Evolutionary conservation across 2,329 filamentous ascomycete genomes (phyloP).

Genomic region (Talaromyces sp.): DNA sequence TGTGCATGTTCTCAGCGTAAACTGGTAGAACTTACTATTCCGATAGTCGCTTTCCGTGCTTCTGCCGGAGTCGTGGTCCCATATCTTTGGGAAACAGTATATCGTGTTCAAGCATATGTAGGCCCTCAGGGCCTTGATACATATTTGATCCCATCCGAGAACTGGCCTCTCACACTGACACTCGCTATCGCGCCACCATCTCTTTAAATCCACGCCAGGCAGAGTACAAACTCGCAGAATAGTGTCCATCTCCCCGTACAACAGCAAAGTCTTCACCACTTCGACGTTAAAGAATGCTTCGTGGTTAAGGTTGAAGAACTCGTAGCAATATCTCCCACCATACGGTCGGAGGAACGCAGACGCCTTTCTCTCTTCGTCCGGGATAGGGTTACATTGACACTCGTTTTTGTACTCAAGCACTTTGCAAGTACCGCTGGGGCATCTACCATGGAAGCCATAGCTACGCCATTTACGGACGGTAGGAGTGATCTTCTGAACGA

Average conservation of each 20-base stretch:
- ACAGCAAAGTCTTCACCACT: neutral
- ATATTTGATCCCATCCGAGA: constrained; percentile 1
- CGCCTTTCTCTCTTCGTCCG: neutral
- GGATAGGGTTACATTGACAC: neutral
- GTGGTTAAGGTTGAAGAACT: neutral
- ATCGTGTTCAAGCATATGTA: constrained; percentile 1
- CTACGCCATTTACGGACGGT: constrained; percentile 1
- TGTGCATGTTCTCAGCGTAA: neutral
- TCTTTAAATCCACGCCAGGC: neutral
- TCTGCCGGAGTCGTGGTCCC: neutral
- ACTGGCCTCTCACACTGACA: neutral
- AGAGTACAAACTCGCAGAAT: neutral
- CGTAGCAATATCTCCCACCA: neutral
- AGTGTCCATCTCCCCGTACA: constrained; percentile 3
- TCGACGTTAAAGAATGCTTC: constrained; percentile 1
- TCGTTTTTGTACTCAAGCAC: too few relatives aligned
- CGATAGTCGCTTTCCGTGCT: neutral
- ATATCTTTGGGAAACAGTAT: neutral
- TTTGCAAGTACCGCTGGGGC: neutral
- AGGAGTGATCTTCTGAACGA: neutral
- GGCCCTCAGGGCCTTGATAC: neutral
- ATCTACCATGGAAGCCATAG: neutral
- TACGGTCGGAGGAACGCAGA: neutral
- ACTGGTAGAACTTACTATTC: constrained; percentile 2
- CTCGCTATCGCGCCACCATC: neutral